phyloP scores from a whole-genome alignment of 2,329 filamentous ascomycete genomes.

The Trichoderma oligosporum region DNA sequence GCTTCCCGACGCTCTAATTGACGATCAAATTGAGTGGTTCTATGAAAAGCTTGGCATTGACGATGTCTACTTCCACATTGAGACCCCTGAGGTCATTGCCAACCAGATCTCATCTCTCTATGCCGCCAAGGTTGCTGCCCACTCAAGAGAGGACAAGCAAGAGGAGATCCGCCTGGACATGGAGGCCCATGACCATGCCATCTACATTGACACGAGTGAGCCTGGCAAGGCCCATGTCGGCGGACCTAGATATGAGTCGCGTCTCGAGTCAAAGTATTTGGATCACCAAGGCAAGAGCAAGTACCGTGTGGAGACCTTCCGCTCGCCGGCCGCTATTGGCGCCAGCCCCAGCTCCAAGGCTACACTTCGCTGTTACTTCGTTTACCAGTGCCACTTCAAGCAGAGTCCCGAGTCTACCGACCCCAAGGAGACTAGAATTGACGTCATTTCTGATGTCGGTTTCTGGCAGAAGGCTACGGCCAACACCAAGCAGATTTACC shows the following conservation, averaged over 20 bases:
- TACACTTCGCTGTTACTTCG: constrained; percentile 94
- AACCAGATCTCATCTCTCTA: constrained; percentile 95
- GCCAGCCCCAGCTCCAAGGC: constrained; percentile 65
- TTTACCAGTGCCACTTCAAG: constrained; percentile 92
- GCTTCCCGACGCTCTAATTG: constrained; percentile 78
- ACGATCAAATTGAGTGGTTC: constrained; percentile 90
- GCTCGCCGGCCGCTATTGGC: constrained; percentile 78
- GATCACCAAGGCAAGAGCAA: constrained; percentile 69
- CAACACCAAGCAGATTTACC: constrained; percentile 95
- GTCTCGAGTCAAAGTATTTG: constrained; percentile 93
- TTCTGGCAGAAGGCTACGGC: constrained; percentile 94
- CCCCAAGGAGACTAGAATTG: constrained; percentile 79
- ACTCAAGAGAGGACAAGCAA: constrained; percentile 86
- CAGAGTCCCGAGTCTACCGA: constrained; percentile 66
- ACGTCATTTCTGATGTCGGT: constrained; percentile 86
- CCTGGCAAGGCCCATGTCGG: constrained; percentile 72
- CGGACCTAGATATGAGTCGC: constrained; percentile 88
- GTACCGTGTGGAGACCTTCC: constrained; percentile 96
- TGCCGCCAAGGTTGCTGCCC: constrained; percentile 92
- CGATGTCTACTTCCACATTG: constrained; percentile 95
- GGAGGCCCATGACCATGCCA: constrained; percentile 89
- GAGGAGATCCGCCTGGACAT: constrained; percentile 94
- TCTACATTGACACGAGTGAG: constrained; percentile 96
- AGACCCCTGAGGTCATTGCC: constrained; percentile 79
- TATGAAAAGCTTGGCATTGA: constrained; percentile 97